Base-by-base conservation (phyloP, 164 flowering plant species). In the Cinnamomum micranthum region DNA sequence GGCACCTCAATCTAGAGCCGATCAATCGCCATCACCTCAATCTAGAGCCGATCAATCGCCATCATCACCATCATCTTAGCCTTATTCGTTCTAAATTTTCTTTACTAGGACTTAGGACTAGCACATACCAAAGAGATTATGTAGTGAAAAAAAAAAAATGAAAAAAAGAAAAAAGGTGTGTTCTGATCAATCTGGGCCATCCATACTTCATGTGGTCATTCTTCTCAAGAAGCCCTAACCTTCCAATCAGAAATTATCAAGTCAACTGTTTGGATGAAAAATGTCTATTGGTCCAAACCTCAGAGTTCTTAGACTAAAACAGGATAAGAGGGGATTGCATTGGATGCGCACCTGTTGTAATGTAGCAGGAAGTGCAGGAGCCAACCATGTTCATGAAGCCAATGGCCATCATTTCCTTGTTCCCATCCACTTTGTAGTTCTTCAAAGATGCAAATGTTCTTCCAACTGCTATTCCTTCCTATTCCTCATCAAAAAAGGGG, bases 381-480 rank as follows among this genome's bases (percentile, higher is more conserved):
- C 98, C 98, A 65, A 87, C 87, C 25, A 95, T 81, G 80, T 95
- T 95, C 98, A 95, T 95, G 4, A 92, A 50, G 4, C 98, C 98
- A 71, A 95, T 91, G 23, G 98, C 98, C 78, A 95, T 87, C 98
- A 95, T 95, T 69, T 95, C 98, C 75, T 95, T 95, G 86, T 95
- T 95, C 50, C 98, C 98, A 82, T 95, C 97, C 20, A 95, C 92
- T 78, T 92, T 85, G 77, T 92, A 92, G 77, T 88, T 86, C 80
- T 87, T 89, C 31, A 94, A 69, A 35, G 96, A 84, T 1, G 98
- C 98, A 81, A 94, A 94, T 11, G 97, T 94, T 74, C 98, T 88
- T 73, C 97, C 98, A 0, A 94, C 96, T 12, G 98, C 97, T 70
- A 94, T 89, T n/a, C 98, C 98, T 84, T 94, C 98, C 98, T 94